phyloP scores from a whole-genome alignment of 768 basidiomycete species.

The Galerina sulciceps region DNA sequence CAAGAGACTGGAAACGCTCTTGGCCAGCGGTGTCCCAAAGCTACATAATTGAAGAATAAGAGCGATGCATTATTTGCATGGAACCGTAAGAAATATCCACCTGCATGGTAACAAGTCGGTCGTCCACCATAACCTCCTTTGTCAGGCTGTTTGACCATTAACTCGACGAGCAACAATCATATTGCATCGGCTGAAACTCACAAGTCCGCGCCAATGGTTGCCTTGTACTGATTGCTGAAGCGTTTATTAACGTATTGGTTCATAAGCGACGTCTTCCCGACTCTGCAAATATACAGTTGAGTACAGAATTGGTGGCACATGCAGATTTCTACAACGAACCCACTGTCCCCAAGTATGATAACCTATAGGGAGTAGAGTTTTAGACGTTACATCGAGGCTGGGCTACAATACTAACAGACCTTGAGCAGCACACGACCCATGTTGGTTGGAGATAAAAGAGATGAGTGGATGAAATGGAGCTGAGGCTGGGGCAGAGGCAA shows the following conservation, averaged over 20 bases:
- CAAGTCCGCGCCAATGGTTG: slow-evolving; percentile 98
- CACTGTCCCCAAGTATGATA: slow-evolving; percentile 98
- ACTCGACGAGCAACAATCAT: slow-evolving; percentile 18
- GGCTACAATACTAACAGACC: slow-evolving; percentile 41
- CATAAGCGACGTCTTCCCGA: slow-evolving; percentile 99
- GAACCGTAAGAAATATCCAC: slow-evolving; percentile 39
- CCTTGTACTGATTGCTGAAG: slow-evolving; percentile 99
- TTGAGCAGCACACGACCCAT: slow-evolving; percentile 91
- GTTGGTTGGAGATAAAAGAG: slow-evolving; percentile 25
- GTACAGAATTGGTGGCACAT: slow-evolving; percentile 6
- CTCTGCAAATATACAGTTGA: slow-evolving; percentile 50
- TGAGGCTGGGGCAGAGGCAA: slow-evolving; percentile 12
- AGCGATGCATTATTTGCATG: not conserved
- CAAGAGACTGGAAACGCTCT: slow-evolving; percentile 98
- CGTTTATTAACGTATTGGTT: slow-evolving; percentile 99
- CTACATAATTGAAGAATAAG: slow-evolving; percentile 41
- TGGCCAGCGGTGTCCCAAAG: slow-evolving; percentile 99
- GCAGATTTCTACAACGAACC: slow-evolving; percentile 52
- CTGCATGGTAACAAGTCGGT: slow-evolving; percentile 99
- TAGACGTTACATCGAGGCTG: not conserved
- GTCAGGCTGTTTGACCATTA: slow-evolving; percentile 66
- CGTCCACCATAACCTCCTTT: slow-evolving; percentile 98
- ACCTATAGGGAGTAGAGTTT: slow-evolving; percentile 56
- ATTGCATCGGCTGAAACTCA: slow-evolving; percentile 43
- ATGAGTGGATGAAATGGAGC: no score